phyloP scores from a whole-genome alignment of 768 basidiomycete species.

The Collybia sordida region DNA sequence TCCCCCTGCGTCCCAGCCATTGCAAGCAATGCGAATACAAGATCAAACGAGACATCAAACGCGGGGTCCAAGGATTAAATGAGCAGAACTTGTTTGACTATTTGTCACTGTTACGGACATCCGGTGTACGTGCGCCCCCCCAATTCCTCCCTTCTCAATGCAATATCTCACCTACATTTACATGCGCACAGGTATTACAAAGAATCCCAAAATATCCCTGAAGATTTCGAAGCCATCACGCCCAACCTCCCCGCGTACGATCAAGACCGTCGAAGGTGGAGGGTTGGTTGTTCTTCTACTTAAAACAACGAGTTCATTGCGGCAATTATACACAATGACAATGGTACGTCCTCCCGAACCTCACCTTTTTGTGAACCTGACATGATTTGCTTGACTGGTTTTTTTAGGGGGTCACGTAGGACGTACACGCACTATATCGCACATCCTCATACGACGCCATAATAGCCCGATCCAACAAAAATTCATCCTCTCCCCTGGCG shows the following conservation, averaged over 20 bases:
- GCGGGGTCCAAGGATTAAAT: conserved; percentile 90
- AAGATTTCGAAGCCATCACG: conserved; percentile 98
- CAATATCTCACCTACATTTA: not conserved
- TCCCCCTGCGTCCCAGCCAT: too few species aligned
- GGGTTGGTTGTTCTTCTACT: conserved; percentile 85
- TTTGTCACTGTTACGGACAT: conserved; percentile 99
- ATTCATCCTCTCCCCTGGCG: conserved; percentile 95
- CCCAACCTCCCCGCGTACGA: conserved; percentile 96
- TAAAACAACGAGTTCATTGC: conserved; percentile 92
- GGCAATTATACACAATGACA: conserved; percentile 93
- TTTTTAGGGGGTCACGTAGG: conserved; percentile 63
- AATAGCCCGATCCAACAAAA: conserved; percentile 96
- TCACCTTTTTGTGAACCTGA: too few species aligned
- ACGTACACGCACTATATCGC: conserved; percentile 92
- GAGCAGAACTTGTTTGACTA: conserved; percentile 98
- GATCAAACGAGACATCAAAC: conserved; percentile 94
- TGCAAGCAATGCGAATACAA: conserved; percentile 97
- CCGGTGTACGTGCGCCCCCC: conserved; percentile 78
- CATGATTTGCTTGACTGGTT: too few species aligned
- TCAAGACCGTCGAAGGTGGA: conserved; percentile 98
- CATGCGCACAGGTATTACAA: conserved; percentile 95
- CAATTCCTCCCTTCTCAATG: not conserved
- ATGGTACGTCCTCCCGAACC: conserved; percentile 47
- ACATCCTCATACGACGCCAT: conserved; percentile 89
- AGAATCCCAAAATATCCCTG: conserved; percentile 94